Evolutionary conservation across 176 grass and related monocot species (phyloP).

Genomic region (Musa acuminata): DNA sequence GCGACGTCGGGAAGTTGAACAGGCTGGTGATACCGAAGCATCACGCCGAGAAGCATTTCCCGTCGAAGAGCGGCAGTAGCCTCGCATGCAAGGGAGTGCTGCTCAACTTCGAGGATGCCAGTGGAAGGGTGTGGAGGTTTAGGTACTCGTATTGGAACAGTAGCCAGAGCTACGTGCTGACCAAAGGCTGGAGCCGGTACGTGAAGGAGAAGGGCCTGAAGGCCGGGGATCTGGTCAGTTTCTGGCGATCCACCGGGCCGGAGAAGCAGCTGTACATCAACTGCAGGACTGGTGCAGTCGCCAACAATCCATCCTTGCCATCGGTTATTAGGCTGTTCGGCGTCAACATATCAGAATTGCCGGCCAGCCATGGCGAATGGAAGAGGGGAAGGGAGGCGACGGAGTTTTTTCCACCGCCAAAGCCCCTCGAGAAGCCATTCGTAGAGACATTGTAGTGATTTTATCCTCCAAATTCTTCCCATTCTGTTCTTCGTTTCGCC

Average conservation of each 20-base stretch:
- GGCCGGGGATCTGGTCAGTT: constrained; percentile 3
- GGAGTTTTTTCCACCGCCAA: neutral
- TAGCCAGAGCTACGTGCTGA: constrained; percentile 99
- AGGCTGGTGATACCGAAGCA: neutral
- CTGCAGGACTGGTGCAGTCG: neutral
- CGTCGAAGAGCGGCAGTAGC: neutral
- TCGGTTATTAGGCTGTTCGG: neutral
- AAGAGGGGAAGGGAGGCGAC: neutral
- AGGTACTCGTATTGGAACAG: constrained; percentile 99
- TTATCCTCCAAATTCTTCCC: too few species aligned
- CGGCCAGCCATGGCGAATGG: neutral
- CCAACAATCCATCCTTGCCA: neutral
- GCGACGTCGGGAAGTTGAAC: constrained; percentile 11
- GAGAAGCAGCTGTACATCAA: constrained; percentile 10
- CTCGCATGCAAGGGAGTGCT: neutral
- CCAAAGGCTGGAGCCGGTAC: constrained; percentile 96
- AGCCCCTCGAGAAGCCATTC: neutral
- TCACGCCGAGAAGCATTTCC: neutral
- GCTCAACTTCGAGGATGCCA: constrained; percentile 6
- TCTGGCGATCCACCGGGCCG: neutral
- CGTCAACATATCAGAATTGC: neutral
- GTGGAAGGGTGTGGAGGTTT: constrained; percentile 2
- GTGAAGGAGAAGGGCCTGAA: constrained; percentile 64
- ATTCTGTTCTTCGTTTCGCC: too few species aligned
- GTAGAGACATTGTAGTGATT: neutral